These are phyloP conservation scores for Oryza glumipatula DNA, from an alignment of 176 grass and related monocot genomes.

Conservation along the genomic window DNA sequence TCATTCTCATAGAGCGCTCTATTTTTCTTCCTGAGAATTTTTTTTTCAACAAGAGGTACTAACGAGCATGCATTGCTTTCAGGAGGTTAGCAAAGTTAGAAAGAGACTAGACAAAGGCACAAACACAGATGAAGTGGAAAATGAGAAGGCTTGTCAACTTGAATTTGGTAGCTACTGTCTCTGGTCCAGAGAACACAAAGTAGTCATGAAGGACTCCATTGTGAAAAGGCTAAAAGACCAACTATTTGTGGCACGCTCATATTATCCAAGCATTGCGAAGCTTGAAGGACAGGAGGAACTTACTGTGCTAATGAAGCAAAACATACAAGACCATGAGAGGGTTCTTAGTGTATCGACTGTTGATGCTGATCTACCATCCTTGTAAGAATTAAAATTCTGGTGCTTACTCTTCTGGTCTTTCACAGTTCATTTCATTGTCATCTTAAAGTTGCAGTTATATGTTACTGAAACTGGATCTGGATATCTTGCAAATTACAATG, in stretches of 20 bases:
- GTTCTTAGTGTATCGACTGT: conserved; percentile 72
- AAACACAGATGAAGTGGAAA: conserved; percentile 59
- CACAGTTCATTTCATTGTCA: conserved; percentile 15
- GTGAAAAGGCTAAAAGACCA: conserved; percentile 79
- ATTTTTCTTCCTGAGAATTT: background rate
- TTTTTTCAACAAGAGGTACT: conserved; percentile 22
- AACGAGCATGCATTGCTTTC: conserved; percentile 45
- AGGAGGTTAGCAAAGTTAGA: conserved; percentile 43
- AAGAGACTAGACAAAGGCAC: conserved; percentile 41
- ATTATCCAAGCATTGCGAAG: conserved; percentile 77
- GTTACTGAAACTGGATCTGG: background rate
- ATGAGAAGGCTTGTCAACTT: conserved; percentile 66
- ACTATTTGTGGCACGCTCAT: conserved; percentile 75
- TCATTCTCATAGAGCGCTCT: background rate
- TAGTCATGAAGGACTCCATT: conserved; percentile 63
- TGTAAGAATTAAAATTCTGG: conserved; percentile 55
- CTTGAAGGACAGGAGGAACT: conserved; percentile 64
- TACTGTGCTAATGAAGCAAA: conserved; percentile 63
- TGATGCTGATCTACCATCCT: conserved; percentile 80
- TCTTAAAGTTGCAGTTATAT: conserved; percentile 15
- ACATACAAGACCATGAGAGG: conserved; percentile 80
- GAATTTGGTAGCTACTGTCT: conserved; percentile 96
- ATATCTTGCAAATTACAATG: background rate
- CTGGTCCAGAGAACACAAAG: conserved; percentile 86
- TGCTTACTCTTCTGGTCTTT: background rate